Conservation (phyloP, 108 stramenopile genomes). For the Stephanodiscus minutulus region DNA sequence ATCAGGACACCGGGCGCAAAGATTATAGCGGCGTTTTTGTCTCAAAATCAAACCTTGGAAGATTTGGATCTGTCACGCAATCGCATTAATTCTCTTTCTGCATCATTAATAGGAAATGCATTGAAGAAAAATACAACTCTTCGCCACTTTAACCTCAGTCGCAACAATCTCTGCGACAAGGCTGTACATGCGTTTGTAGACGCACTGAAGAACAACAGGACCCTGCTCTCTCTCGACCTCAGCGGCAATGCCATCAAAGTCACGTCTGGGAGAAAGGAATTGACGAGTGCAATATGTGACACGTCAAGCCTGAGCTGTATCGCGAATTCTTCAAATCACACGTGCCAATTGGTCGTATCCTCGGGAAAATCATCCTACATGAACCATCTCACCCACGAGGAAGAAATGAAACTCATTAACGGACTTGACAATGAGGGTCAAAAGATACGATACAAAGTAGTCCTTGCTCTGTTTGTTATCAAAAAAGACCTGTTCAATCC, state of each 20-base stretch:
- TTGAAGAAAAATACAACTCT: conserved; percentile 17
- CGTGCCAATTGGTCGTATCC: conserved; percentile 10
- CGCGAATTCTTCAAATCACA: conserved; percentile 27
- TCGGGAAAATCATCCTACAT: not conserved
- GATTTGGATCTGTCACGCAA: conserved; percentile 5
- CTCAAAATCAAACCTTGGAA: not conserved
- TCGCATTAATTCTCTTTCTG: not conserved
- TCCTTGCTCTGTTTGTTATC: conserved; percentile 7
- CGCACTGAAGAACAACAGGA: conserved; percentile 20
- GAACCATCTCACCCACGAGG: not conserved
- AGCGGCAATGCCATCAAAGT: conserved; percentile 4
- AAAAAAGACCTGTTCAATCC: conserved; percentile 1
- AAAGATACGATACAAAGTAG: conserved; percentile 17
- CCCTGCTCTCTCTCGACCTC: conserved; percentile 13
- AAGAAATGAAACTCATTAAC: conserved; percentile 10
- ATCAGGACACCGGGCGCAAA: conserved; percentile 6
- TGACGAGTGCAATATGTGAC: conserved; percentile 8
- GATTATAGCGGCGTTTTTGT: conserved; percentile 3
- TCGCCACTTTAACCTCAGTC: conserved; percentile 15
- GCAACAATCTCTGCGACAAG: conserved; percentile 4
- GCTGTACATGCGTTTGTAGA: conserved; percentile 8
- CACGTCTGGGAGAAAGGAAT: not conserved
- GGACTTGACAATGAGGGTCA: conserved; percentile 13
- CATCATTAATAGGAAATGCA: not conserved
- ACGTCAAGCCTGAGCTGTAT: conserved; percentile 9